Evolutionary conservation across 23 red algal genomes (phyloP), one percentile per base, ranked within the genome.

Genomic region (Gracilariopsis chorda): DNA sequence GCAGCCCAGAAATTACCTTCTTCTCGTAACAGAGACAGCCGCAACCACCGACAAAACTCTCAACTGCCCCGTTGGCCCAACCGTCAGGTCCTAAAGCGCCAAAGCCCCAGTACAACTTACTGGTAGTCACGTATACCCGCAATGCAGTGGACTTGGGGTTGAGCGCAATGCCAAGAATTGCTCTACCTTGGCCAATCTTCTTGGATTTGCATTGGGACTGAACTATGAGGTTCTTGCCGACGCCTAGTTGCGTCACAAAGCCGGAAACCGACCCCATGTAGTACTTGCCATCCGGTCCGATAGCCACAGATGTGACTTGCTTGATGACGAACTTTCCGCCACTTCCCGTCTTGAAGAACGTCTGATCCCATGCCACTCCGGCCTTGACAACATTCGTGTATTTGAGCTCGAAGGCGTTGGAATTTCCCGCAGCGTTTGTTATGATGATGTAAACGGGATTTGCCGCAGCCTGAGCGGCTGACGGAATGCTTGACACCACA

Each of bases 221-320:
- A 33, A 83, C 88, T 7, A 35, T 4, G 13, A 82, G 47, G 5
- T 51, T 7, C 12, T 80, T 71, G 19, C 29, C 76, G 13, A 72
- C 88, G 45, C 41, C 71, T 6, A 92, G 35, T 17, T 51, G 21
- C 27, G 42, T 32, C 21, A 92, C 88, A 44, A 82, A 35, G 8
- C 88, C 77, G 56, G 35, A 19, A 17, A 92, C 21, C 2, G 88
- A 56, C 7, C 60, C 62, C 39, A 73, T 48, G 64, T 92, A 92
- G 77, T 92, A 92, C 1, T 51, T 67, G 43, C 21, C 39, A 47
- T 92, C 88, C 8, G 88, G 88, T 1, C 88, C 88, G 23, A 83
- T 68, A 19, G 24, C 40, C 27, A 88, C 47, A 12, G 48, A 1
- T 4, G 84, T 88, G 27, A 58, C 52, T 13, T 24, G 4, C 27